phyloP scores from a whole-genome alignment of 495 filamentous ascomycete genomes.

The Talaromyces trachyspermus region DNA sequence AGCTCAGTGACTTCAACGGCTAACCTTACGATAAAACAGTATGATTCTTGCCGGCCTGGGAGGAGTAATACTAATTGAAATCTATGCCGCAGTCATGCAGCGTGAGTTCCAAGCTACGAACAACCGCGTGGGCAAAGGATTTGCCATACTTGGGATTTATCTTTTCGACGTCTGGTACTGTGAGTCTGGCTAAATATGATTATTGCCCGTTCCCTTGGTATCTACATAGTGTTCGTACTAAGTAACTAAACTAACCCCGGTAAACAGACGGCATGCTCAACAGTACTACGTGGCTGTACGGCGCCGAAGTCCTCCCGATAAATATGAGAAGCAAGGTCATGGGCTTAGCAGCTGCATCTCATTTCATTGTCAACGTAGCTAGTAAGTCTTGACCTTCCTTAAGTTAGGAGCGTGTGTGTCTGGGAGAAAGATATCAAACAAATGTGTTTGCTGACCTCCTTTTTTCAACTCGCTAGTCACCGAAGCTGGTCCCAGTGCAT shows the following conservation, averaged over 20 bases:
- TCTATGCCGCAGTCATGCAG: constrained; percentile 55
- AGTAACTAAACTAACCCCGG: constrained; percentile 8
- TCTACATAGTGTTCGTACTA: neutral
- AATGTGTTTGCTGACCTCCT: too few species aligned
- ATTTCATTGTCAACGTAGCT: constrained; percentile 53
- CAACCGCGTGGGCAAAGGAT: constrained; percentile 52
- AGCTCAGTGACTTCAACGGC: neutral
- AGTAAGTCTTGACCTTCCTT: constrained; percentile 23
- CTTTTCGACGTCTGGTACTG: constrained; percentile 50
- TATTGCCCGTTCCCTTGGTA: neutral
- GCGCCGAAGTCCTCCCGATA: constrained; percentile 51
- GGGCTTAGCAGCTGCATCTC: constrained; percentile 48
- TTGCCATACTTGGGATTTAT: constrained; percentile 53
- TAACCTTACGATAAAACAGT: constrained; percentile 16
- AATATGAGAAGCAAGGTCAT: constrained; percentile 51
- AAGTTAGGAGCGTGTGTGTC: too few species aligned
- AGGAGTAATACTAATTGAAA: constrained; percentile 46
- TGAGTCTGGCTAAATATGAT: too few species aligned
- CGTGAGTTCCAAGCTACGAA: constrained; percentile 46
- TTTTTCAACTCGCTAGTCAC: constrained; percentile 44
- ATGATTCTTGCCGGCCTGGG: constrained; percentile 47
- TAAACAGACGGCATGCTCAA: constrained; percentile 48
- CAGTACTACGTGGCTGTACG: constrained; percentile 55
- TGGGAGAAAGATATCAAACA: too few species aligned
- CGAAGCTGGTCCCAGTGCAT: constrained; percentile 51